Conservation (phyloP, 208 protist species). For the Acanthamoeba royreba region DNA sequence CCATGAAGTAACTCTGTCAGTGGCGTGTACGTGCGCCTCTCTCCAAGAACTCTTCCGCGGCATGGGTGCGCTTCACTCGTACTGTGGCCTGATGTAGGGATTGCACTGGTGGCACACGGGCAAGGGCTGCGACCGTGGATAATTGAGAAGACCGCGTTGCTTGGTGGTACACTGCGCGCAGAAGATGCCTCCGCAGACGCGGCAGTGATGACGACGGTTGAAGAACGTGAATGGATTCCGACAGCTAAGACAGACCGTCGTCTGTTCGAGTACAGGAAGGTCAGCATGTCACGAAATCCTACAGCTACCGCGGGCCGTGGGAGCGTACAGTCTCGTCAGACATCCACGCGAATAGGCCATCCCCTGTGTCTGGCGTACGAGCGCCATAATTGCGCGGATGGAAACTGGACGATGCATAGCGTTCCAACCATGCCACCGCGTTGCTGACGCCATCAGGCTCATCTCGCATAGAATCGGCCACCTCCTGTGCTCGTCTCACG, state of each 20-base stretch:
- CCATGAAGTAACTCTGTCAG: too few species aligned
- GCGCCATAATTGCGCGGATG: background rate
- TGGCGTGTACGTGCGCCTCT: too few species aligned
- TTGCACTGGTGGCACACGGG: constrained; percentile 7
- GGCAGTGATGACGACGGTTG: background rate
- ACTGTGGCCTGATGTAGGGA: background rate
- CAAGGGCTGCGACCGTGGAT: background rate
- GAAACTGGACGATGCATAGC: background rate
- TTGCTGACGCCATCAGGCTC: background rate
- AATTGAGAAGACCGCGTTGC: background rate
- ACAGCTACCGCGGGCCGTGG: background rate
- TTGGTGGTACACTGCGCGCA: background rate
- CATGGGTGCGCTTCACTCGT: too few species aligned
- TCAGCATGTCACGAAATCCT: background rate
- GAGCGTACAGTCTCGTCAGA: background rate
- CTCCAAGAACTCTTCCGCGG: too few species aligned
- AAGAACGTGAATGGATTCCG: background rate
- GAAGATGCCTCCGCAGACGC: background rate
- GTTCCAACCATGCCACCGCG: background rate
- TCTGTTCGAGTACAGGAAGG: background rate
- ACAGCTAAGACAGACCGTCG: background rate
- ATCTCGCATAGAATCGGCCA: background rate
- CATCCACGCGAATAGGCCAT: background rate
- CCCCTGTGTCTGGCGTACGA: background rate
- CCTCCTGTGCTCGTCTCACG: background rate